Conservation (phyloP, 495 filamentous ascomycete genomes). For the Neurospora sp. region DNA sequence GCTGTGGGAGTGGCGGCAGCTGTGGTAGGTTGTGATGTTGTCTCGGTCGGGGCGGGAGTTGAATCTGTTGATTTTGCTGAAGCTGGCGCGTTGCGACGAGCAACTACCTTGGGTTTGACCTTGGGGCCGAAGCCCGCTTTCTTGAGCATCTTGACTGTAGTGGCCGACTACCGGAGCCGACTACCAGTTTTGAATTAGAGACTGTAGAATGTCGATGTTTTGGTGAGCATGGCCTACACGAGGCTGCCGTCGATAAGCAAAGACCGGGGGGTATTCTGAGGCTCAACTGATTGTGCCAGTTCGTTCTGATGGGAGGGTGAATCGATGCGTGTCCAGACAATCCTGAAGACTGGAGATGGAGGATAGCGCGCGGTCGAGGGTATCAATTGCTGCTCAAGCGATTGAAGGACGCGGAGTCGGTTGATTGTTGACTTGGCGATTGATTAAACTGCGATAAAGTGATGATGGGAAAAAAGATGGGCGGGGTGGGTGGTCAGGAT, state of each 20-base stretch:
- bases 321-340: neutral
- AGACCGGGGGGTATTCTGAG: neutral
- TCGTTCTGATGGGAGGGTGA: neutral
- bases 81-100: constrained; percentile 2
- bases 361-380: neutral
- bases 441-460: neutral
- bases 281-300: neutral
- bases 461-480: neutral
- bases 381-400: neutral
- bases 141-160: constrained; percentile 35
- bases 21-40: neutral
- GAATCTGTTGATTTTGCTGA: neutral
- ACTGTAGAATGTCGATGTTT: neutral
- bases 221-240: neutral
- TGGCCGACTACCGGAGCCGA: neutral
- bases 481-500: neutral
- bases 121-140: constrained; percentile 38
- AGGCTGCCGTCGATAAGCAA: neutral
- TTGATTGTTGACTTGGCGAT: neutral
- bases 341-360: neutral
- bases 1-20: neutral
- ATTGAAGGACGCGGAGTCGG: neutral
- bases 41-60: neutral
- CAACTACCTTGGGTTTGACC: constrained; percentile 8
- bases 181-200: neutral